These are phyloP conservation scores for Vitis labrusca DNA, from an alignment of 164 flowering plant species.

Conservation along the genomic window DNA sequence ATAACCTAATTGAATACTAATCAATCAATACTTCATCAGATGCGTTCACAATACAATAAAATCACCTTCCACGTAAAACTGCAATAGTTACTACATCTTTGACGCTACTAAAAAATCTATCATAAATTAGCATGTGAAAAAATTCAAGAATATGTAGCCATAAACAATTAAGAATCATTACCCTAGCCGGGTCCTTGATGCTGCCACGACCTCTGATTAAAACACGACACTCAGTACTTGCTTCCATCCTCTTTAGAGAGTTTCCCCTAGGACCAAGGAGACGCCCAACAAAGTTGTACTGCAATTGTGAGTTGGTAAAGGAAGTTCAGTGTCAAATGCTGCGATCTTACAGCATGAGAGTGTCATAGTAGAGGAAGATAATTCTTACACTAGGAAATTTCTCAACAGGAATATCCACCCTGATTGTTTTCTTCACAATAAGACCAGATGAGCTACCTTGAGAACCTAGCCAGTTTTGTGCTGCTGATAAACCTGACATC, in stretches of 20 bases:
- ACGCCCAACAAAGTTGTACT: conserved; percentile 99
- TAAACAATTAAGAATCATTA: conserved; percentile 21
- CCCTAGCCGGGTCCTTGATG: conserved; percentile 93
- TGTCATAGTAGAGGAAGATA: neutral
- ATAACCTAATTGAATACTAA: too few relatives aligned
- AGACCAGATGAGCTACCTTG: conserved; percentile 84
- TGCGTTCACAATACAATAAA: too few relatives aligned
- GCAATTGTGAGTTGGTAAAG: conserved; percentile 24
- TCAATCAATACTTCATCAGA: too few relatives aligned
- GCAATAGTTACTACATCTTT: too few relatives aligned
- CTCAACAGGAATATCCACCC: conserved; percentile 96
- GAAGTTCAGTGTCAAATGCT: conserved; percentile 6
- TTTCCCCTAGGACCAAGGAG: conserved; percentile 98
- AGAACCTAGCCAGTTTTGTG: conserved; percentile 83
- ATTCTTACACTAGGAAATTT: conserved; percentile 78
- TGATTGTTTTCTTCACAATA: conserved; percentile 75
- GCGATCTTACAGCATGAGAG: neutral
- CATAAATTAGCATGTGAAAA: too few relatives aligned
- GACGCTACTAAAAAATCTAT: too few relatives aligned
- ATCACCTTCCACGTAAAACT: too few relatives aligned
- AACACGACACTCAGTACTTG: conserved; percentile 95
- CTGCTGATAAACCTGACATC: conserved; percentile 67
- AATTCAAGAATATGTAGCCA: too few relatives aligned
- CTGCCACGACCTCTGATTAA: conserved; percentile 96
- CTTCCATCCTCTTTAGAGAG: conserved; percentile 97